phyloP scores from a whole-genome alignment of 1,284 basidiomycete genomes.

The Veloporphyrellus conicus region DNA sequence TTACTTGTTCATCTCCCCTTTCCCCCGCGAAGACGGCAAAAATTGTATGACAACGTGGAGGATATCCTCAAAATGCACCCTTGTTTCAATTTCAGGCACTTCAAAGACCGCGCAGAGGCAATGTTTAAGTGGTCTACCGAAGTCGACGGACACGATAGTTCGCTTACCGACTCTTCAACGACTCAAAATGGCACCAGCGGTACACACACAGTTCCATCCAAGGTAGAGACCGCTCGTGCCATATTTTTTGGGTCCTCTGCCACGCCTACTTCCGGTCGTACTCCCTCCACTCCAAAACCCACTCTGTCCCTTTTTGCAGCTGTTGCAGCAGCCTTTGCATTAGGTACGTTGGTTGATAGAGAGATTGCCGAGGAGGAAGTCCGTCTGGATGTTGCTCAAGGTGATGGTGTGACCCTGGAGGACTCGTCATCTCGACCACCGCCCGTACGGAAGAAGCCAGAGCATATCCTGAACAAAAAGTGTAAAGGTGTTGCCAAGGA shows the following conservation, averaged over 20 bases:
- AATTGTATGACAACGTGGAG: slow-evolving; percentile 39
- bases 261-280: slow-evolving; percentile 13
- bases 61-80: slow-evolving; percentile 48
- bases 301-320: slow-evolving; percentile 58
- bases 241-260: slow-evolving; percentile 34
- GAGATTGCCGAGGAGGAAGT: slow-evolving; percentile 30
- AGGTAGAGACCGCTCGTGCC: slow-evolving; percentile 30
- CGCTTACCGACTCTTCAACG: slow-evolving; percentile 8
- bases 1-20: slow-evolving; percentile 41
- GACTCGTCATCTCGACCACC: slow-evolving; percentile 28
- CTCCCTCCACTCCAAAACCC: slow-evolving; percentile 30
- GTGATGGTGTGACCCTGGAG: slow-evolving; percentile 18
- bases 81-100: slow-evolving; percentile 49
- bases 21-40: slow-evolving; percentile 35
- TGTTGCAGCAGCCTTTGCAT: slow-evolving; percentile 50
- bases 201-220: slow-evolving; percentile 8
- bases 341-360: slow-evolving; percentile 46
- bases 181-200: slow-evolving; percentile 7
- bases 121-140: slow-evolving; percentile 43
- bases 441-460: slow-evolving; percentile 23
- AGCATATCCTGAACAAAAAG: slow-evolving; percentile 22
- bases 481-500: slow-evolving; percentile 29
- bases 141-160: slow-evolving; percentile 16
- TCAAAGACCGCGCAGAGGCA: slow-evolving; percentile 42
- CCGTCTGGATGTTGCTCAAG: slow-evolving; percentile 23